Percentiles rank a stretch among this genome's conserved stretches.
phyloP scores from a whole-genome alignment of 805 yeast genomes.

The Ogataea sp. region DNA sequence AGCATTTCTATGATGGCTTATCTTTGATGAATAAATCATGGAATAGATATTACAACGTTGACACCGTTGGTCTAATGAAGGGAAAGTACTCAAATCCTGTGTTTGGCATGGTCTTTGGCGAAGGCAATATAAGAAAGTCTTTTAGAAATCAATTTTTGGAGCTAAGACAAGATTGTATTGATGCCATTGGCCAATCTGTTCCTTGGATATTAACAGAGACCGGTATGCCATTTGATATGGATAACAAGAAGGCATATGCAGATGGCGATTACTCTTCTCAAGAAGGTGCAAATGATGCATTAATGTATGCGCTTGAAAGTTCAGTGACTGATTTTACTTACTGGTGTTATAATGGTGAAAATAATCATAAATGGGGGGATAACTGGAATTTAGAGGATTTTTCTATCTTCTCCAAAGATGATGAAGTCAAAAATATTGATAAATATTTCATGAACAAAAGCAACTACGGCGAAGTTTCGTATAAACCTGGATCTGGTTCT shows the following conservation, averaged over 20 bases:
- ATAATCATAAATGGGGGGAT: constrained; percentile 84
- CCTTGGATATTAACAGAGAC: constrained; percentile 86
- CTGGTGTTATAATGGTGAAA: constrained; percentile 77
- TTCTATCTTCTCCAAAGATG: constrained; percentile 75
- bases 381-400: constrained; percentile 92
- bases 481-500: no score
- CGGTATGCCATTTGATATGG: constrained; percentile 98
- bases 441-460: constrained; percentile 7
- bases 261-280: constrained; percentile 68
- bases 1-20: constrained; percentile 94
- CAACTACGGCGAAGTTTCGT: constrained; percentile 8
- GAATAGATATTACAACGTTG: constrained; percentile 78
- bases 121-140: constrained; percentile 64
- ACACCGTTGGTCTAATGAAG: constrained; percentile 81
- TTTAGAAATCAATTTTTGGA: constrained; percentile 60
- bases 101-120: constrained; percentile 76
- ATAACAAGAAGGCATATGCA: constrained; percentile 60
- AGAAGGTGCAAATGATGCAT: constrained; percentile 76
- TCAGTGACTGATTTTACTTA: constrained; percentile 63
- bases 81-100: constrained; percentile 67
- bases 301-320: constrained; percentile 71
- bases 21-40: constrained; percentile 87
- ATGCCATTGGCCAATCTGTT: constrained; percentile 49
- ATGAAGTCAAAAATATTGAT: constrained; percentile 14
- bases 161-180: constrained; percentile 55